Evolutionary conservation across 768 basidiomycete species (phyloP).

Genomic region (Russula foetens): DNA sequence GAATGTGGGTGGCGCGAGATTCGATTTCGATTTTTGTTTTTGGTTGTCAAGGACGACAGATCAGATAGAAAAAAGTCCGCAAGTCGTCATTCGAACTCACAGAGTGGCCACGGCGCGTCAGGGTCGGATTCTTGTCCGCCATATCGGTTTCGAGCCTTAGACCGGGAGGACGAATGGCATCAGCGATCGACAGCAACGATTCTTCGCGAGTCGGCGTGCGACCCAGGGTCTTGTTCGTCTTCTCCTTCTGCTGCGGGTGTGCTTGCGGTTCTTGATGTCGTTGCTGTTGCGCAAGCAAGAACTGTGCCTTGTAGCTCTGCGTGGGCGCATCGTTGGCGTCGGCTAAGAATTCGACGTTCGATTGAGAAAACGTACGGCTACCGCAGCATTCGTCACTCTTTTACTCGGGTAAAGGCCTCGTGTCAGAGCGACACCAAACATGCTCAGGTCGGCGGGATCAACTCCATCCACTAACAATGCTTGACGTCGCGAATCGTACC

Average conservation of each 20-base stretch:
- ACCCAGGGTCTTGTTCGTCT: background rate
- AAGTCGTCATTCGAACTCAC: background rate
- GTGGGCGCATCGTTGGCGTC: too few species aligned
- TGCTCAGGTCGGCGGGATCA: background rate
- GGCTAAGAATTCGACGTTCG: background rate
- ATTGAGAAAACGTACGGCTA: background rate
- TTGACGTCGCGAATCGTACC: background rate
- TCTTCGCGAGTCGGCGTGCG: background rate
- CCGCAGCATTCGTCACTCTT: constrained; percentile 2
- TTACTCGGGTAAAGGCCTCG: background rate
- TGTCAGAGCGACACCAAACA: constrained; percentile 1
- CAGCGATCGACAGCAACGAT: constrained; percentile 7
- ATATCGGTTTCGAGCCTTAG: background rate
- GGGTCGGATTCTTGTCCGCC: background rate
- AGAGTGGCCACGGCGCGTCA: constrained; percentile 1
- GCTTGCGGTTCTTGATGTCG: background rate
- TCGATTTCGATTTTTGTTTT: background rate
- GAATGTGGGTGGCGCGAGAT: too few species aligned
- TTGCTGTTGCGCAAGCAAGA: background rate
- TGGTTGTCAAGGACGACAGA: background rate
- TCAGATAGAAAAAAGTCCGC: background rate
- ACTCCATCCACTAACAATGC: background rate
- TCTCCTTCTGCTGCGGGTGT: background rate
- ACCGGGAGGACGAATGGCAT: background rate
- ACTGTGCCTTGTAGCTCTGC: constrained; percentile 7